These are phyloP conservation scores for Ogataea minuta DNA, from an alignment of 805 yeast genomes.

Conservation along the genomic window DNA sequence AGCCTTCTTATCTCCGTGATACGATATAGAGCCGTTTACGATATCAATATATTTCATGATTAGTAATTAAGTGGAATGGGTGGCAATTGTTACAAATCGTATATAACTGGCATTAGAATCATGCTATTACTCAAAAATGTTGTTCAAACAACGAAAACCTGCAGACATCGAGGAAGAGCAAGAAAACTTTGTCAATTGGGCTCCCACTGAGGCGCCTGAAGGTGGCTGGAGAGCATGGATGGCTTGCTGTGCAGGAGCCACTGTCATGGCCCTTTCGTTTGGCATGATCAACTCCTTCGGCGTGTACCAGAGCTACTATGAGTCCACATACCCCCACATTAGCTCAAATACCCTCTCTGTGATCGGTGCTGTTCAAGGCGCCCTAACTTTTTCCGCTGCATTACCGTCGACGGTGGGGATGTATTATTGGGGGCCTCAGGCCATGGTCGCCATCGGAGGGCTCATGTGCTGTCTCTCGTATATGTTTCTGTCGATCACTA, in stretches of 20 bases:
- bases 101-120: too few relatives aligned
- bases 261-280: constrained; percentile 48
- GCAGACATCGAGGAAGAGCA: too few relatives aligned
- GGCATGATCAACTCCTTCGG: constrained; percentile 62
- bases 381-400: constrained; percentile 46
- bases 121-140: too few relatives aligned
- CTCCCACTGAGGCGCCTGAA: constrained; percentile 18
- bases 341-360: constrained; percentile 47
- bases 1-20: too few relatives aligned
- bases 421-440: constrained; percentile 43
- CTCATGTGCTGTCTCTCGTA: constrained; percentile 43
- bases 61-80: too few relatives aligned
- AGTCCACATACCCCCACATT: constrained; percentile 40
- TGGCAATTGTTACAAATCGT: too few relatives aligned
- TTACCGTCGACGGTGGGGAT: constrained; percentile 43
- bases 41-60: too few relatives aligned
- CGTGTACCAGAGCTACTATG: constrained; percentile 53
- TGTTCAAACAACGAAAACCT: too few relatives aligned
- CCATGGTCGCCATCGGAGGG: constrained; percentile 41
- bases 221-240: constrained; percentile 59
- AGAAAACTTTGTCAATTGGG: too few relatives aligned
- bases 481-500: constrained; percentile 56
- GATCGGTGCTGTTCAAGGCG: constrained; percentile 53
- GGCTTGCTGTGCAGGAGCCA: constrained; percentile 47
- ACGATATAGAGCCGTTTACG: too few relatives aligned